Evolutionary conservation across 305 asterid species (phyloP).

Genomic region (Solanum hybrid): DNA sequence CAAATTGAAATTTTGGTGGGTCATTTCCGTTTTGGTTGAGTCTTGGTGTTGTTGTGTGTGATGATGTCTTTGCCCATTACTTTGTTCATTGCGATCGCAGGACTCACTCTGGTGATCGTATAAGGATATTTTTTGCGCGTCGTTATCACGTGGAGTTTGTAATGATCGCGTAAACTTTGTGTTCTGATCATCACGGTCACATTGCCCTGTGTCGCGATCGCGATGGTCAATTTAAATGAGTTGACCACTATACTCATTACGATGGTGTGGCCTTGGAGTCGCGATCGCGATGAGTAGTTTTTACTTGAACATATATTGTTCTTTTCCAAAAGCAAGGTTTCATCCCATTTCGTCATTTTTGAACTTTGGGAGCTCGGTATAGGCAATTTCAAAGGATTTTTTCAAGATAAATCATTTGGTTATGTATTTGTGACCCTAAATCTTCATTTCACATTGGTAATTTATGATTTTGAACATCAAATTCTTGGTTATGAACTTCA

Average conservation of each 20-base stretch:
- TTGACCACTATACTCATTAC: background rate
- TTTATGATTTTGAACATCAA: background rate
- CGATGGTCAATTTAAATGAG: background rate
- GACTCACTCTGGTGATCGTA: background rate
- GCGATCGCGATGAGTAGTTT: background rate
- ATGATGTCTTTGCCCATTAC: background rate
- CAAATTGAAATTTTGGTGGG: too few relatives aligned
- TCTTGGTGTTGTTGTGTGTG: too few relatives aligned
- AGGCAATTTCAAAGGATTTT: too few relatives aligned
- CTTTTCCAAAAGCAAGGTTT: background rate
- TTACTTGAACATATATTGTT: background rate
- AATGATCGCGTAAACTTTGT: background rate
- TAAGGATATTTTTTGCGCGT: too few relatives aligned
- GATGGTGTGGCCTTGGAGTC: background rate
- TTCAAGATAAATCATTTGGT: background rate
- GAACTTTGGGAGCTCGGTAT: background rate
- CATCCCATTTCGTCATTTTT: background rate
- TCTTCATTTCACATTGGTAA: background rate
- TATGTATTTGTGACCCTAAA: background rate
- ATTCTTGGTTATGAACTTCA: background rate
- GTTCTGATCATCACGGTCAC: background rate
- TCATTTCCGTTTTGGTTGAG: too few relatives aligned
- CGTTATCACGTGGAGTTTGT: too few relatives aligned
- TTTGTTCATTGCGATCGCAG: background rate
- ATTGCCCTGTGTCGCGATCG: too few relatives aligned